These are phyloP conservation scores for Termitomyces sp. DNA, from an alignment of 768 basidiomycete species.

Conservation along the genomic window DNA sequence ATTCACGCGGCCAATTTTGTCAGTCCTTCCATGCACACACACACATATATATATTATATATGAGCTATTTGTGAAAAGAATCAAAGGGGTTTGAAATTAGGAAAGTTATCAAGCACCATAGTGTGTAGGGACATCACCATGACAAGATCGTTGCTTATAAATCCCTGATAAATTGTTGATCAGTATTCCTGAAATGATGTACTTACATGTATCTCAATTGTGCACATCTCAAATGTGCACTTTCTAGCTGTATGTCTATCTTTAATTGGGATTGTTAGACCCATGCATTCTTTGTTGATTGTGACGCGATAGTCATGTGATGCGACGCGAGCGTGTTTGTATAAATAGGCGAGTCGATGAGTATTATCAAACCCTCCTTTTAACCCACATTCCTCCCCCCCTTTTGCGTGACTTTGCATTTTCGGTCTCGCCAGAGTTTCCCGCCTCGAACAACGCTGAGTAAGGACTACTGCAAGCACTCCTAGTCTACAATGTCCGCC, in stretches of 20 bases:
- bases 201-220: neutral
- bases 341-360: slow-evolving; percentile 33
- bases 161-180: too few species aligned
- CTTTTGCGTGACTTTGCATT: slow-evolving; percentile 6
- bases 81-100: too few species aligned
- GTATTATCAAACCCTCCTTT: slow-evolving; percentile 34
- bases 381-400: slow-evolving; percentile 20
- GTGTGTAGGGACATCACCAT: too few species aligned
- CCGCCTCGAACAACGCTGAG: neutral
- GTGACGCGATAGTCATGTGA: slow-evolving; percentile 31
- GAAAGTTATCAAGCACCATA: too few species aligned
- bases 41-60: too few species aligned
- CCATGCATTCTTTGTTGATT: slow-evolving; percentile 32
- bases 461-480: slow-evolving; percentile 13
- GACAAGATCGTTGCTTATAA: too few species aligned
- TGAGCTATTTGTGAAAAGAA: too few species aligned
- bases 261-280: too few species aligned
- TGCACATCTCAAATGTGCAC: neutral
- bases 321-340: slow-evolving; percentile 36
- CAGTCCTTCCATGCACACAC: too few species aligned
- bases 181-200: neutral
- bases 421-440: slow-evolving; percentile 18
- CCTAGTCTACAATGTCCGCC: slow-evolving; percentile 24
- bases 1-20: too few species aligned
- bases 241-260: neutral